Conservation (phyloP, 2,329 filamentous ascomycete species). For the Venturia effusa region DNA sequence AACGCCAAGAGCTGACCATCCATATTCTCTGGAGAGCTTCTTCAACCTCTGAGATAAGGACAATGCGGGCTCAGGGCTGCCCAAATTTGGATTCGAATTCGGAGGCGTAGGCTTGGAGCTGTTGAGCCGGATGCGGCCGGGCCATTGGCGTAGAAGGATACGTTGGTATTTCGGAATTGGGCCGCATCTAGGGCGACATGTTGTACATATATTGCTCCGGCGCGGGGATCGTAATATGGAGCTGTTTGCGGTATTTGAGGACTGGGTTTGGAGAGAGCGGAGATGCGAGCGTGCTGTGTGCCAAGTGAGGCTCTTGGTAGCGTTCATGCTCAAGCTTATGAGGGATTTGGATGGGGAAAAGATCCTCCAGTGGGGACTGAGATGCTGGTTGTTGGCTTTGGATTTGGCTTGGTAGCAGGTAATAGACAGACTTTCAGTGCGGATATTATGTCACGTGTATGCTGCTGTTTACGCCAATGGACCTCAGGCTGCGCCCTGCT, state of each 20-base stretch:
- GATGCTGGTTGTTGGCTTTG: background rate
- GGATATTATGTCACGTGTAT: too few relatives aligned
- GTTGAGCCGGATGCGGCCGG: background rate
- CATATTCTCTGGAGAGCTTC: conserved; percentile 83
- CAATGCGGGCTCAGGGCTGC: conserved; percentile 29
- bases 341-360: background rate
- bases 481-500: too few relatives aligned
- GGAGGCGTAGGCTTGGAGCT: conserved; percentile 13
- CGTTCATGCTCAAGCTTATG: background rate
- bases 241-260: background rate
- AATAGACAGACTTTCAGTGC: too few relatives aligned
- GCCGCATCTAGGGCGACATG: background rate
- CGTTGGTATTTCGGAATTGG: background rate
- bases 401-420: background rate
- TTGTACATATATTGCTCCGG: conserved; percentile 1
- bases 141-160: background rate
- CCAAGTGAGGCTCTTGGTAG: background rate
- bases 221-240: background rate
- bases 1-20: conserved; percentile 86
- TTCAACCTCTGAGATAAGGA: conserved; percentile 63
- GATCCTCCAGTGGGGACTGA: background rate
- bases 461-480: background rate
- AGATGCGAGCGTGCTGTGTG: background rate
- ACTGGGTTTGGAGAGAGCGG: background rate
- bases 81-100: conserved; percentile 29